Conservation (phyloP, 306 rosid species). For the Aeschynomene evenia region DNA sequence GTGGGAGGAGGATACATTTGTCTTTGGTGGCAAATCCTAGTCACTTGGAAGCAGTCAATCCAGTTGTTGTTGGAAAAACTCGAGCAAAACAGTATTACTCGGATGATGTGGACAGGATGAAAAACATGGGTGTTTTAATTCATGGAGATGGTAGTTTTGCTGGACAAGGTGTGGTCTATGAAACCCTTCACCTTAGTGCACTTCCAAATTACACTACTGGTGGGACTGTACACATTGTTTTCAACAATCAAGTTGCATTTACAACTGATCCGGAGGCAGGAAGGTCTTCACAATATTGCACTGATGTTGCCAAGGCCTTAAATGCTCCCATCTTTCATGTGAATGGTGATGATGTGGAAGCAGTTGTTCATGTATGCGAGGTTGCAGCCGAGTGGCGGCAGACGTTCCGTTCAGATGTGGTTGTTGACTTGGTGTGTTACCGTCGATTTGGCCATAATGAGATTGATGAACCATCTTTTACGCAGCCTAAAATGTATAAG, state of each 20-base stretch:
- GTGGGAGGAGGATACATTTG: conserved; percentile 79
- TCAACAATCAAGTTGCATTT: conserved; percentile 94
- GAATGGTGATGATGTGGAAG: conserved; percentile 92
- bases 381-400: conserved; percentile 99
- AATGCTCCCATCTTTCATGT: conserved; percentile 92
- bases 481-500: conserved; percentile 98
- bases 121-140: conserved; percentile 81
- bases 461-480: conserved; percentile 96
- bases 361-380: conserved; percentile 93
- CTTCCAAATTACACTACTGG: conserved; percentile 96
- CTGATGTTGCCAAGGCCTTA: conserved; percentile 95
- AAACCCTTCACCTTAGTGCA: conserved; percentile 92
- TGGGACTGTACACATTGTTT: conserved; percentile 88
- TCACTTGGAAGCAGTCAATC: conserved; percentile 94
- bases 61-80: conserved; percentile 92
- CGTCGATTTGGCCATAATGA: conserved; percentile 97
- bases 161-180: conserved; percentile 97
- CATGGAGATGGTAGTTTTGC: conserved; percentile 99
- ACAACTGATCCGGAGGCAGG: conserved; percentile 89
- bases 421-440: conserved; percentile 93
- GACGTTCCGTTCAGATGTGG: conserved; percentile 94
- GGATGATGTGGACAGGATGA: conserved; percentile 66
- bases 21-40: conserved; percentile 95
- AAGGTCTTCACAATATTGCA: conserved; percentile 90
- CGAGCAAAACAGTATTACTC: conserved; percentile 90